Evolutionary conservation across 257 asterid species (phyloP), one percentile per base, ranked within the genome.

Genomic region (Solanum ahanhuiri): DNA sequence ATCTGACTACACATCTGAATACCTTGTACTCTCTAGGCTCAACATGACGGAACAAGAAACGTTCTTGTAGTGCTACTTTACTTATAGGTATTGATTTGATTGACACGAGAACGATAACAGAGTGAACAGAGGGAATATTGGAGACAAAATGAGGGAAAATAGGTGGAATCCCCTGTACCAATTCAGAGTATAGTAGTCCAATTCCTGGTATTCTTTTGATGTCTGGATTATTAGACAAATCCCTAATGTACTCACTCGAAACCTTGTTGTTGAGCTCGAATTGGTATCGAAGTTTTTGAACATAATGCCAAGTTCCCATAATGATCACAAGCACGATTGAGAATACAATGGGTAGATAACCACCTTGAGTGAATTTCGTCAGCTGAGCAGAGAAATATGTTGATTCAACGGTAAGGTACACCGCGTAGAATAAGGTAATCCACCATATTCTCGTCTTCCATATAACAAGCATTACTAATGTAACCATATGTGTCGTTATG

Each of bases 161-260:
- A 1, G 96, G 98, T 1, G 97, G 98, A 75, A 95, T 93, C 3
- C 96, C 98, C 33, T 95, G 96, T 1, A 94, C 98, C 1, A 95
- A 89, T 20, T 93, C 95, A 0, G 96, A 95, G 76, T 95, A 95
- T 0, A 94, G 79, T 18, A 95, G 81, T 7, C 95, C 96, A 3
- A 95, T 90, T 2, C 98, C 98, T 0, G 95, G 97, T 3, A 93
- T 23, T 77, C 96, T 71, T n/a, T 30, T 88, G 3, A 93, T 83
- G 7, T 86, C 63, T 0, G 37, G 86, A 76, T 89, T 90, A 5
- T 87, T 90, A 0, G 92, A 89, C 23, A 95, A 30, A 8, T 92
- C 92, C 12, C 63, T 81, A 0, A 94, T 90, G 66, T 90, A 92
- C 2, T 82, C 87, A 45, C 70, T 63, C 0, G 98, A 90, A 7